These are phyloP conservation scores for Citrus maxima DNA, from an alignment of 345 rosid genomes.

Conservation along the genomic window DNA sequence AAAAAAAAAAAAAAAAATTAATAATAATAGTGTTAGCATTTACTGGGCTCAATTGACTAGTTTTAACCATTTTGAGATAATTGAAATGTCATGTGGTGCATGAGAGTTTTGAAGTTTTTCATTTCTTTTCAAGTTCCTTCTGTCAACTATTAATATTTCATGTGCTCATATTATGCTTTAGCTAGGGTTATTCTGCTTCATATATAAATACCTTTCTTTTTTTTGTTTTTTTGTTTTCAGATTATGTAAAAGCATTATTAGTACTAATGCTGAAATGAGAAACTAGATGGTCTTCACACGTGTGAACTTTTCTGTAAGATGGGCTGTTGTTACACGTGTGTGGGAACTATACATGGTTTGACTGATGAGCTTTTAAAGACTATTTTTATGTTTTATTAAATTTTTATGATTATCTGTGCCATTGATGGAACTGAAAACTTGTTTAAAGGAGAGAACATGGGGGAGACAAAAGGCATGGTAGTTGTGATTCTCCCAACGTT, in stretches of 20 bases:
- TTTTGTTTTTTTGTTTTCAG: too few species aligned
- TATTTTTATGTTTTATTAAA: too few species aligned
- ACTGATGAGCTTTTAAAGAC: background rate
- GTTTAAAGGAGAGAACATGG: background rate
- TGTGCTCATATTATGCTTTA: background rate
- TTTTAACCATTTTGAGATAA: background rate
- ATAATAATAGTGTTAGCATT: background rate
- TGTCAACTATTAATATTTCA: background rate
- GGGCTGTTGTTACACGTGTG: background rate
- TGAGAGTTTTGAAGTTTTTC: background rate
- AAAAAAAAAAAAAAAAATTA: background rate
- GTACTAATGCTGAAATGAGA: too few species aligned
- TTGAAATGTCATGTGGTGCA: background rate
- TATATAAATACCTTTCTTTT: background rate
- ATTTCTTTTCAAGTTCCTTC: constrained; percentile 7
- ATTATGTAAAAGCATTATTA: too few species aligned
- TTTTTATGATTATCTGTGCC: constrained; percentile 25
- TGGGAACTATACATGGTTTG: constrained; percentile 11
- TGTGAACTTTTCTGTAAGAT: background rate
- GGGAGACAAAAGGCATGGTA: constrained; percentile 20
- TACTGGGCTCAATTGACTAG: background rate
- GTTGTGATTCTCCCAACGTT: constrained; percentile 23
- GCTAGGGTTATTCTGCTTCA: background rate
- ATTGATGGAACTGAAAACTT: constrained; percentile 19
- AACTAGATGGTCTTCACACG: background rate